These are phyloP conservation scores for Stachybotrys echinatus DNA, from an alignment of 2,329 filamentous ascomycete genomes.

Conservation along the genomic window DNA sequence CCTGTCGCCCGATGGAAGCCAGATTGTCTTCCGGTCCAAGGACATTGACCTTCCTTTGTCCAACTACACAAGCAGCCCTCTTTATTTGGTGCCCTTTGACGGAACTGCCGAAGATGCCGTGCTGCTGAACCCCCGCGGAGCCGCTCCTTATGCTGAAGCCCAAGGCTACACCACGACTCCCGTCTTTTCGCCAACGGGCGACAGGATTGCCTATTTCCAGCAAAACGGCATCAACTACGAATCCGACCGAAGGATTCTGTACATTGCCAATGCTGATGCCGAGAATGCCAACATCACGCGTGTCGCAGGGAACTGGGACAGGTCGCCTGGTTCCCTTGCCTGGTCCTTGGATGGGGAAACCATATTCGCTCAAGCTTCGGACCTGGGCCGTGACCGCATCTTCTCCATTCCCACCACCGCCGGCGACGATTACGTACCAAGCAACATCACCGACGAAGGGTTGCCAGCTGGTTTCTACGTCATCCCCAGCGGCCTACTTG, in stretches of 20 bases:
- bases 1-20: conserved; percentile 3
- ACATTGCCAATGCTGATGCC: neutral
- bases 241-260: conserved; percentile 2
- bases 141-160: neutral
- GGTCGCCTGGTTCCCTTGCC: neutral
- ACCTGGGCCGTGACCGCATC: conserved; percentile 2
- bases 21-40: conserved; percentile 4
- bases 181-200: conserved; percentile 1
- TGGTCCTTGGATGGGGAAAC: conserved; percentile 3
- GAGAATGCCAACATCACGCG: conserved; percentile 1
- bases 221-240: conserved; percentile 4
- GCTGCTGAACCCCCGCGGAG: conserved; percentile 2
- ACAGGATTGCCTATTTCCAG: conserved; percentile 2
- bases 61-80: conserved; percentile 4
- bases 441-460: conserved; percentile 4
- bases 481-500: neutral
- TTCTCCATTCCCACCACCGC: conserved; percentile 1
- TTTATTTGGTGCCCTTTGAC: conserved; percentile 4
- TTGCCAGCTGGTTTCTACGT: neutral
- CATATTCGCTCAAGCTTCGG: conserved; percentile 1
- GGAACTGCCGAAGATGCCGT: conserved; percentile 2
- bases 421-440: conserved; percentile 1
- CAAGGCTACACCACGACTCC: conserved; percentile 1
- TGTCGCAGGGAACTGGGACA: conserved; percentile 3
- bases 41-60: conserved; percentile 3